Percentiles rank a stretch among this genome's conserved stretches.
phyloP scores from a whole-genome alignment of 163 green algal genomes.

The Chlamydomonas reinhardtii region DNA sequence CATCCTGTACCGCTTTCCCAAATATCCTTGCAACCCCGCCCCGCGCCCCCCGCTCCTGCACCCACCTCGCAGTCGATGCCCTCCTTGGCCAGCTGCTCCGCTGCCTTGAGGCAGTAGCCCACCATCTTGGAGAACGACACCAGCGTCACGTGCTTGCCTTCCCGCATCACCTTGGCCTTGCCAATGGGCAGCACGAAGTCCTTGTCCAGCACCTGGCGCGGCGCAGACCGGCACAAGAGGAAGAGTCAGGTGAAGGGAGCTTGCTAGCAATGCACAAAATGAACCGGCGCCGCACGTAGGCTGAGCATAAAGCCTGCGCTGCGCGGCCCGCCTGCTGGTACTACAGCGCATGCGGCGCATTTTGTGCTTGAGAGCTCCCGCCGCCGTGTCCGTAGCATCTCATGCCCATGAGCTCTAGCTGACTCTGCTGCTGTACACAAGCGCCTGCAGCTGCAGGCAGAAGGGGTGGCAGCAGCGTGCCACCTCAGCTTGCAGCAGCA shows the following conservation, averaged over 20 bases:
- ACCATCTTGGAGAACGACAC: conserved; percentile 97
- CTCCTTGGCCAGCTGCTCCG: conserved; percentile 88
- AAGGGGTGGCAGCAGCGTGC: too few species aligned
- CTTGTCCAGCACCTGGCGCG: conserved; percentile 83
- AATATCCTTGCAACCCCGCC: neutral
- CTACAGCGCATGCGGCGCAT: too few species aligned
- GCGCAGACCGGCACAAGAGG: neutral
- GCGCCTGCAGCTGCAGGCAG: too few species aligned
- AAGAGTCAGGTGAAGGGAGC: too few species aligned
- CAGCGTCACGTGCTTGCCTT: conserved; percentile 95
- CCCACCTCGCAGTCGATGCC: conserved; percentile 94
- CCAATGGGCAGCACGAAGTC: conserved; percentile 97
- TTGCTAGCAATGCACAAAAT: too few species aligned
- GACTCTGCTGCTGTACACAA: too few species aligned
- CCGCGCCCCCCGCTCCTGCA: neutral
- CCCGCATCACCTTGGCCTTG: conserved; percentile 89
- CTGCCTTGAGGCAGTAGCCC: conserved; percentile 93
- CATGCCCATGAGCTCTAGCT: too few species aligned
- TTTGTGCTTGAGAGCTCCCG: too few species aligned
- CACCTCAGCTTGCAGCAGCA: too few species aligned
- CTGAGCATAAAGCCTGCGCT: neutral
- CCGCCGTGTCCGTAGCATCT: too few species aligned
- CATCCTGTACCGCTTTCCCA: too few species aligned
- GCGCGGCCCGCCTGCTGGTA: too few species aligned
- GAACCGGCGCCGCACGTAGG: conserved; percentile 65